These are phyloP conservation scores for Ustilago sp. DNA, from an alignment of 1,284 basidiomycete genomes.

Conservation along the genomic window DNA sequence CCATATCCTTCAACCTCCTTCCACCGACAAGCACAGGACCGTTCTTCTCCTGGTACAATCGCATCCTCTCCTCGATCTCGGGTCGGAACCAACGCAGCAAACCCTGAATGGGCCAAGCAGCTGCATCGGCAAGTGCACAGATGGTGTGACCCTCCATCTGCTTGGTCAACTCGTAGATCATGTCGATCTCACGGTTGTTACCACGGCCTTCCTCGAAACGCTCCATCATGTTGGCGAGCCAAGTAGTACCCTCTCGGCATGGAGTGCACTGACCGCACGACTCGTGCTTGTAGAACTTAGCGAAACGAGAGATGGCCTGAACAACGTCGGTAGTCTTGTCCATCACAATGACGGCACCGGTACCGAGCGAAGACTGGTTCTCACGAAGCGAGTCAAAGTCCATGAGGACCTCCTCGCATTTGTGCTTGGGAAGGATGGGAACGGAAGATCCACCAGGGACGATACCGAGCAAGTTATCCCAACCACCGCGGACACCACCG, in stretches of 20 bases:
- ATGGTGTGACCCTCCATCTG: constrained; percentile 90
- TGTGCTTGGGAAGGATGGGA: constrained; percentile 84
- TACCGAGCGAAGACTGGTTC: constrained; percentile 91
- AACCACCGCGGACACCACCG: constrained; percentile 91
- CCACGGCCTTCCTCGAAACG: constrained; percentile 85
- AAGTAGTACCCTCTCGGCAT: constrained; percentile 83
- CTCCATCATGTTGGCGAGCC: constrained; percentile 69
- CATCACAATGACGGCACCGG: constrained; percentile 99
- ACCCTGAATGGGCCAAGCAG: constrained; percentile 97
- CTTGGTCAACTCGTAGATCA: constrained; percentile 76
- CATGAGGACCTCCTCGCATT: constrained; percentile 74
- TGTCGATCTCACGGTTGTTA: constrained; percentile 93
- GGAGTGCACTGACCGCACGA: constrained; percentile 98
- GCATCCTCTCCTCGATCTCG: constrained; percentile 82
- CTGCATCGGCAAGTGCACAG: constrained; percentile 95
- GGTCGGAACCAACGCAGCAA: constrained; percentile 93
- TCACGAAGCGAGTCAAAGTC: constrained; percentile 98
- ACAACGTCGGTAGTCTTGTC: constrained; percentile 93
- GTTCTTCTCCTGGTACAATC: constrained; percentile 80
- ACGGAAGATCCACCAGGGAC: constrained; percentile 96
- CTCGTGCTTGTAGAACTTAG: constrained; percentile 83
- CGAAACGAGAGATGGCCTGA: constrained; percentile 88
- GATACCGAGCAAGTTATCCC: constrained; percentile 95
- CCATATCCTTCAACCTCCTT: constrained; percentile 77
- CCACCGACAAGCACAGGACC: constrained; percentile 93